A percentile compares a stretch with the other conserved stretches of the same genome.
Conservation (phyloP, 768 basidiomycete species). For the Pisolithus marmoratus region DNA sequence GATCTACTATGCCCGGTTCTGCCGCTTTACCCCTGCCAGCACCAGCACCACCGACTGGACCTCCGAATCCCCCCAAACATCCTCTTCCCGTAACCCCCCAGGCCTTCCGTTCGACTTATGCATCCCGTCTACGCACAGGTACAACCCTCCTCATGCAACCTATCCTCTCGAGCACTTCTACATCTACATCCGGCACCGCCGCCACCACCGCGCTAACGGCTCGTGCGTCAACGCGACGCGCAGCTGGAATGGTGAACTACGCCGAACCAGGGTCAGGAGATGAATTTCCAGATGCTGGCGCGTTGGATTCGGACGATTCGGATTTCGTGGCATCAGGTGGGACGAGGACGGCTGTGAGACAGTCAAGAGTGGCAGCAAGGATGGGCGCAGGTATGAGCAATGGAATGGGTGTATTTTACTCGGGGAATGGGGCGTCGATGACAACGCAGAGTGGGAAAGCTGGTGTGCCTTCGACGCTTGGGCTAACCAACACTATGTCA, state of each 20-base stretch:
- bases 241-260: slow-evolving; percentile 70
- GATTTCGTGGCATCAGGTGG: slow-evolving; percentile 70
- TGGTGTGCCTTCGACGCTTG: too few species aligned
- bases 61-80: slow-evolving; percentile 47
- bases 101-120: slow-evolving; percentile 75
- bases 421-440: slow-evolving; percentile 37
- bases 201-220: slow-evolving; percentile 23
- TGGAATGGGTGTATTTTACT: slow-evolving; percentile 52
- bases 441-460: too few species aligned
- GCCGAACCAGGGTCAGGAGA: slow-evolving; percentile 82
- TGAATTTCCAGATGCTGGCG: slow-evolving; percentile 75
- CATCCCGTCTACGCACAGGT: slow-evolving; percentile 88
- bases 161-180: slow-evolving; percentile 31
- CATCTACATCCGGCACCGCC: too few species aligned
- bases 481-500: neutral
- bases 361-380: slow-evolving; percentile 31
- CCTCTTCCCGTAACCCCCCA: slow-evolving; percentile 61
- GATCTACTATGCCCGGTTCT: slow-evolving; percentile 18
- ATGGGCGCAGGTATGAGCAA: slow-evolving; percentile 38
- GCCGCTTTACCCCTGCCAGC: slow-evolving; percentile 10
- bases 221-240: slow-evolving; percentile 51
- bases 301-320: slow-evolving; percentile 78
- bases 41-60: slow-evolving; percentile 23
- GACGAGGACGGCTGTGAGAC: slow-evolving; percentile 51
- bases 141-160: slow-evolving; percentile 90